Evolutionary conservation across 1,284 basidiomycete genomes (phyloP), one percentile per base, ranked within the genome.

Genomic region (Albatrellus sp.): DNA sequence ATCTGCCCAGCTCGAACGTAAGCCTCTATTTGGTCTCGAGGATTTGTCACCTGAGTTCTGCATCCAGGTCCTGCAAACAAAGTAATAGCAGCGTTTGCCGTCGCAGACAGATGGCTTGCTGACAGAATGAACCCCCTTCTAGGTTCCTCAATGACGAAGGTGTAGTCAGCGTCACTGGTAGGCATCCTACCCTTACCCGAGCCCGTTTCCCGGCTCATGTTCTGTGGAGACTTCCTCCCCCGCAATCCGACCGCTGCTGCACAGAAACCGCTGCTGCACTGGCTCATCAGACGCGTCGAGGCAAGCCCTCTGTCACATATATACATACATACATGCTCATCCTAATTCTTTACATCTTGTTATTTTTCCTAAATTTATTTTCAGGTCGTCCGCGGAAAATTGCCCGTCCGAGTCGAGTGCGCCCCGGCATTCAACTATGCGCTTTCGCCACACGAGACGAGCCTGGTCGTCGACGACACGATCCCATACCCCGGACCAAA

Each of bases 381-480:
- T 7, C 46, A 77, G 75, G 76, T 84, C 48, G 77, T 93, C 51
- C 80, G 90, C 14, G 90, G 91, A 1, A 68, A 58, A 2, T 67
- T 92, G 29, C 78, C 84, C 0, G 68, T 92, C 46, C 71, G 75
- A 44, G 72, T 93, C 60, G 85, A 93, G 64, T 91, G 88, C 55
- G 89, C 89, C 0, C 91, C 91, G 0, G 91, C 90, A 0, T 96
- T 96, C 74, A 84, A 94, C 63, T 96, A 96, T 55, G 90, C 89
- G 1, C 73, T 81, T 11, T 73, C 80, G 45, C 47, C 68, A 2
- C 91, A 96, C 61, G 73, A 68, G 2, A 80, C 83, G 0, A 61
- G 69, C 29, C 60, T 85, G 49, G 51, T 75, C 32, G 54, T 62
- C 9, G 77, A 88, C 54, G 66, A 72, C 38, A 64, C 67, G 12